phyloP scores from a whole-genome alignment of 139 green algal genomes.

The Nannochloris sp. region DNA sequence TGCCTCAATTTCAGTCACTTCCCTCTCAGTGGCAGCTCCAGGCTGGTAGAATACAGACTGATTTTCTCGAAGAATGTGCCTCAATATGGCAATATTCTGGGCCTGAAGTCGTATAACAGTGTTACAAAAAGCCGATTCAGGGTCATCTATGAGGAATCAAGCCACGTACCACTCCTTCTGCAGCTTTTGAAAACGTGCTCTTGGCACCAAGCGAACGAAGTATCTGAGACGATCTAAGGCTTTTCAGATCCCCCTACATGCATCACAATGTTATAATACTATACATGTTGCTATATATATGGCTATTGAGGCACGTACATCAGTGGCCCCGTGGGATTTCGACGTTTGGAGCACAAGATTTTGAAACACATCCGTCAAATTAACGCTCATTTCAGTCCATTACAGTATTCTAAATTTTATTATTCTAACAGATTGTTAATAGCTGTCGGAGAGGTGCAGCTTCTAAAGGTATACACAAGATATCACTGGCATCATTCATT shows the following conservation, averaged over 20 bases:
- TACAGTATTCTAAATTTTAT: background rate
- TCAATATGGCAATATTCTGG: constrained; percentile 27
- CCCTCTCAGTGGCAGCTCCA: constrained; percentile 25
- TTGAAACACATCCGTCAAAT: too few relatives aligned
- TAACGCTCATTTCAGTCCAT: background rate
- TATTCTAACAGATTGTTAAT: constrained; percentile 10
- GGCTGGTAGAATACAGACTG: constrained; percentile 36
- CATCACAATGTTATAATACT: background rate
- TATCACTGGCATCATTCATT: constrained; percentile 37
- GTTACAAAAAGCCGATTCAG: too few relatives aligned
- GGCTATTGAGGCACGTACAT: background rate
- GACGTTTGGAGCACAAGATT: background rate
- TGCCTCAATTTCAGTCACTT: constrained; percentile 47
- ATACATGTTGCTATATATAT: too few relatives aligned
- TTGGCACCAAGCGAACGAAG: constrained; percentile 33
- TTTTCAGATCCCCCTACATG: constrained; percentile 30
- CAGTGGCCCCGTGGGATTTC: background rate
- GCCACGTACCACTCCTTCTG: constrained; percentile 33
- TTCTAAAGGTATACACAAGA: constrained; percentile 52
- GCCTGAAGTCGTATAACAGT: constrained; percentile 20
- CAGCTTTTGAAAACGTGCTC: constrained; percentile 29
- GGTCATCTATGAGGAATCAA: background rate
- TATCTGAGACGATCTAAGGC: constrained; percentile 37
- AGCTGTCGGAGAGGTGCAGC: constrained; percentile 23
- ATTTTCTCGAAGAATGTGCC: constrained; percentile 27